These are phyloP conservation scores for Talaromyces sp. DNA, from an alignment of 2,329 filamentous ascomycete genomes.

Conservation along the genomic window DNA sequence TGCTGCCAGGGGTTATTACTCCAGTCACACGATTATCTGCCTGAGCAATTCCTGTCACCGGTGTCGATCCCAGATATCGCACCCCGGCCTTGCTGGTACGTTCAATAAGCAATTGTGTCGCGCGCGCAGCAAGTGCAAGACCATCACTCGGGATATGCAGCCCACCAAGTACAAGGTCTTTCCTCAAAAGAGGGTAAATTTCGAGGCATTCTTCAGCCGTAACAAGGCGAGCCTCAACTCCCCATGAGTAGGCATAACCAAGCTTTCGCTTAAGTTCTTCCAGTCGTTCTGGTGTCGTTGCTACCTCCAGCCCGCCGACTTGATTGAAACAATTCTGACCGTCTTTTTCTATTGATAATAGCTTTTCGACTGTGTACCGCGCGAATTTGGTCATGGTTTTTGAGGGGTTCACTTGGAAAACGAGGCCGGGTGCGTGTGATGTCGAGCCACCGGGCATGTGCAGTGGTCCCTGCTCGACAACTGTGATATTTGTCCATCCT, in stretches of 20 bases:
- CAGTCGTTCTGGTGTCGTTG: constrained; percentile 53
- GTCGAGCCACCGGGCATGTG: constrained; percentile 60
- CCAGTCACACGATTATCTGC: constrained; percentile 48
- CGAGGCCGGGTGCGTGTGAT: constrained; percentile 59
- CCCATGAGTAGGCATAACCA: constrained; percentile 57
- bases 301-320: constrained; percentile 57
- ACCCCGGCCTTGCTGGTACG: constrained; percentile 55
- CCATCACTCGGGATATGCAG: constrained; percentile 57
- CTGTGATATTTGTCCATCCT: constrained; percentile 60
- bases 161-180: constrained; percentile 50
- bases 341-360: constrained; percentile 47
- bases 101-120: constrained; percentile 56
- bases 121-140: constrained; percentile 55
- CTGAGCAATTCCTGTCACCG: constrained; percentile 53
- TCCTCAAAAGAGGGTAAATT: constrained; percentile 51
- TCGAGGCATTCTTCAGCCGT: constrained; percentile 47
- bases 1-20: constrained; percentile 46
- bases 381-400: constrained; percentile 49
- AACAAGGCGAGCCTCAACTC: constrained; percentile 50
- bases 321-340: constrained; percentile 53
- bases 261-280: constrained; percentile 59
- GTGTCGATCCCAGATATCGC: constrained; percentile 50
- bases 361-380: constrained; percentile 57
- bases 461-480: constrained; percentile 59
- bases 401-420: constrained; percentile 53